Conservation (phyloP, 2,329 filamentous ascomycete genomes). For the Fusarium mexicanum region DNA sequence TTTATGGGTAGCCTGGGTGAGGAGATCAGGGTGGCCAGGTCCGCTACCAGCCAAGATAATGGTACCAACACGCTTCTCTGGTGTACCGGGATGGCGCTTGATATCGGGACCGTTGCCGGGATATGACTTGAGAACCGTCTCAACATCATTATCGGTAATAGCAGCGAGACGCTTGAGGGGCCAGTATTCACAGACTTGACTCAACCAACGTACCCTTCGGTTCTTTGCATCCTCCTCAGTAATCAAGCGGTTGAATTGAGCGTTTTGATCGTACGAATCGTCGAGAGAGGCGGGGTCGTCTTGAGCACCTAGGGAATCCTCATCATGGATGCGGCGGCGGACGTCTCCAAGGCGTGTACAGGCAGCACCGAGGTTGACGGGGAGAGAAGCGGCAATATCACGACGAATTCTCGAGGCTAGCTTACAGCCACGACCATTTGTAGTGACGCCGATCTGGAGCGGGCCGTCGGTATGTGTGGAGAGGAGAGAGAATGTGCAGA, state of each 20-base stretch:
- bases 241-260: constrained; percentile 86
- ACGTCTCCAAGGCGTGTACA: constrained; percentile 81
- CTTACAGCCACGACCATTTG: constrained; percentile 94
- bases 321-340: constrained; percentile 76
- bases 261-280: constrained; percentile 77
- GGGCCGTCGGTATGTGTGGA: constrained; percentile 91
- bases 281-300: constrained; percentile 67
- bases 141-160: constrained; percentile 83
- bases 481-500: constrained; percentile 90
- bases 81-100: constrained; percentile 30
- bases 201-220: constrained; percentile 89
- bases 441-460: constrained; percentile 93
- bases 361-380: constrained; percentile 77
- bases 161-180: constrained; percentile 82
- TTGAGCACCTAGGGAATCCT: constrained; percentile 61
- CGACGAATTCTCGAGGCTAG: constrained; percentile 88
- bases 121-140: constrained; percentile 79
- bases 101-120: constrained; percentile 45
- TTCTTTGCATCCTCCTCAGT: constrained; percentile 79
- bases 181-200: constrained; percentile 99
- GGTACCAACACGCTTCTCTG: constrained; percentile 61
- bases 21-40: constrained; percentile 89
- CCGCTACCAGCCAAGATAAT: constrained; percentile 93
- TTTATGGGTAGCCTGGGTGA: constrained; percentile 83
- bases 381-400: constrained; percentile 85